These are phyloP conservation scores for Calophaca sinica DNA, from an alignment of 306 rosid genomes.

Conservation along the genomic window DNA sequence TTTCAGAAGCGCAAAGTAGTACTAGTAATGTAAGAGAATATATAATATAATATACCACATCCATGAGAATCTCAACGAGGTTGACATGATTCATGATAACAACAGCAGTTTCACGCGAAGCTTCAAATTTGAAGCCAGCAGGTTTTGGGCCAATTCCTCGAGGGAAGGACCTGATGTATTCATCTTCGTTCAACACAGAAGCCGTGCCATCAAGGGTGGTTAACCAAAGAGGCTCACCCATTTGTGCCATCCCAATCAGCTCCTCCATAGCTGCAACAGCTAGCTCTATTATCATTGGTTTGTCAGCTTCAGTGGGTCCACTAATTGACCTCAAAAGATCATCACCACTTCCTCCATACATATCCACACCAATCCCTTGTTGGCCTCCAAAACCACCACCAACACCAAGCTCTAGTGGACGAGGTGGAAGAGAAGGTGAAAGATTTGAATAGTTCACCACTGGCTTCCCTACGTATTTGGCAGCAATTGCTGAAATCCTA, in stretches of 20 bases:
- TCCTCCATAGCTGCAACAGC: slow-evolving; percentile 99
- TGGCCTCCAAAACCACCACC: slow-evolving; percentile 69
- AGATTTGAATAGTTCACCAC: slow-evolving; percentile 77
- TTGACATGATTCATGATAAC: slow-evolving; percentile 90
- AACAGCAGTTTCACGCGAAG: slow-evolving; percentile 78
- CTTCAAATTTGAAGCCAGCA: slow-evolving; percentile 74
- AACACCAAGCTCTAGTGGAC: slow-evolving; percentile 73
- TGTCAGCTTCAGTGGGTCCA: slow-evolving; percentile 78
- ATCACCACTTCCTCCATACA: slow-evolving; percentile 67
- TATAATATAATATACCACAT: slow-evolving; percentile 58
- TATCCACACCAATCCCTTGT: slow-evolving; percentile 63
- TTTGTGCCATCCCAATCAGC: slow-evolving; percentile 82
- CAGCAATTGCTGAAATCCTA: slow-evolving; percentile 90
- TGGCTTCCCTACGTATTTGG: slow-evolving; percentile 94
- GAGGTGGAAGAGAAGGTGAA: slow-evolving; percentile 71
- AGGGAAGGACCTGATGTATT: slow-evolving; percentile 80
- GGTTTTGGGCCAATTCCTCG: slow-evolving; percentile 84
- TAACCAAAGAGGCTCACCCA: slow-evolving; percentile 94
- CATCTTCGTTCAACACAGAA: slow-evolving; percentile 76
- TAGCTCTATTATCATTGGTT: slow-evolving; percentile 89
- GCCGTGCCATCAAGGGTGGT: slow-evolving; percentile 67
- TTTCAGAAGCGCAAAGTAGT: no score
- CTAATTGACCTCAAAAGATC: slow-evolving; percentile 76
- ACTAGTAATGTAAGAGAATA: neutral
- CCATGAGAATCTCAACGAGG: slow-evolving; percentile 98